A percentile compares a stretch with the other conserved stretches of the same genome.
Evolutionary conservation across 2,329 filamentous ascomycete genomes (phyloP).

Genomic region (Botrytis byssoidea): DNA sequence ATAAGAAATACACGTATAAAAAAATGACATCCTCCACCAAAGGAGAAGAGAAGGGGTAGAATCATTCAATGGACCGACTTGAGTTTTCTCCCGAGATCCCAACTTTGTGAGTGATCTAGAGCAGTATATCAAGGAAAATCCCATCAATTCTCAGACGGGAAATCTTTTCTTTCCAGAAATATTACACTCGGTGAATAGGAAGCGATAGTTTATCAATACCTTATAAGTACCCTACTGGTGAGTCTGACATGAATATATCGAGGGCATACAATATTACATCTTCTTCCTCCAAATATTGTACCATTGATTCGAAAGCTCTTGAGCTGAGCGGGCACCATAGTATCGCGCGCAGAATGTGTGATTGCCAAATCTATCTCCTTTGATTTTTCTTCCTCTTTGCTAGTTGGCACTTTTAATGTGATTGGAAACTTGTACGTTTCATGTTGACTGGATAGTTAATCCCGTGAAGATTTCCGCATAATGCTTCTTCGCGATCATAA

Average conservation of each 20-base stretch:
- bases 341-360: background rate
- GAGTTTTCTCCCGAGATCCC: background rate
- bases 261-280: background rate
- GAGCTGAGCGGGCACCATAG: background rate
- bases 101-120: background rate
- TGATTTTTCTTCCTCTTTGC: background rate
- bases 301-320: background rate
- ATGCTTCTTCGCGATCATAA: background rate
- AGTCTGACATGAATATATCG: background rate
- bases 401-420: accelerated
- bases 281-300: background rate
- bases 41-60: background rate
- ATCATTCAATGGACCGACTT: background rate
- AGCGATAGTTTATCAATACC: background rate
- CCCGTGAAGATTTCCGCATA: background rate
- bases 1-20: too few species aligned
- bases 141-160: background rate
- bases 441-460: background rate
- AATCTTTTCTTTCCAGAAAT: background rate
- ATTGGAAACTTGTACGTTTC: background rate
- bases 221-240: accelerated
- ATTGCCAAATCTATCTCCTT: background rate
- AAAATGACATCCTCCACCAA: accelerated
- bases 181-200: background rate
- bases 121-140: background rate